Percentiles rank a stretch among this genome's conserved stretches.
Conservation (phyloP, 2,329 filamentous ascomycete genomes). For the Leptographium lundbergii region DNA sequence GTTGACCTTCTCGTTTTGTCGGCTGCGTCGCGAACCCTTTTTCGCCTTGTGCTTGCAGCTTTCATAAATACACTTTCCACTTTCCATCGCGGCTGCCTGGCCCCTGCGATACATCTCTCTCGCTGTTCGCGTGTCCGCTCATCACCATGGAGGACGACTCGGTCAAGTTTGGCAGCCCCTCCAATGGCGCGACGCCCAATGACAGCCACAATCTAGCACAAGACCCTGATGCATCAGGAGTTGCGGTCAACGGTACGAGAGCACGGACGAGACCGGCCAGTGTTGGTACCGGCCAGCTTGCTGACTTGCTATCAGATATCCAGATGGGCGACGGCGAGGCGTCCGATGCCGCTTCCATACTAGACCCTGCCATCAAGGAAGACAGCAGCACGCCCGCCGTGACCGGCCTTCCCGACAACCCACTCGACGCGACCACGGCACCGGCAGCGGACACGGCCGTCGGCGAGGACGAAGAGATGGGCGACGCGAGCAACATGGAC, state of each 20-base stretch:
- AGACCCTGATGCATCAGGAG: slow-evolving; percentile 26
- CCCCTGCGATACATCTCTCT: background rate
- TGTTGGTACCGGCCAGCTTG: background rate
- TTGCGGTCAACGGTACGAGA: slow-evolving; percentile 34
- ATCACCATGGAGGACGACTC: slow-evolving; percentile 45
- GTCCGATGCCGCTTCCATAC: slow-evolving; percentile 5
- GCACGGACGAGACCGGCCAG: background rate
- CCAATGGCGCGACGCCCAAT: slow-evolving; percentile 41
- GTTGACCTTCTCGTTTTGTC: background rate
- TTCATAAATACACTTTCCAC: background rate
- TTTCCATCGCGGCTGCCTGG: background rate
- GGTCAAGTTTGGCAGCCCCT: slow-evolving; percentile 43
- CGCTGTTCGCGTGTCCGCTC: background rate
- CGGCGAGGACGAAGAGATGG: slow-evolving; percentile 71
- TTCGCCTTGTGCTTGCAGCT: background rate
- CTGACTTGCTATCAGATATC: slow-evolving; percentile 34
- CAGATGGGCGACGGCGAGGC: slow-evolving; percentile 45
- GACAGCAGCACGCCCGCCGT: slow-evolving; percentile 48
- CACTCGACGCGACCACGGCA: slow-evolving; percentile 55
- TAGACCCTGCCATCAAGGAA: slow-evolving; percentile 43
- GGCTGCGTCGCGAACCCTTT: background rate
- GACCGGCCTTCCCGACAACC: slow-evolving; percentile 43
- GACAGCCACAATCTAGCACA: slow-evolving; percentile 45
- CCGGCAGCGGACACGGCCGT: slow-evolving; percentile 48
- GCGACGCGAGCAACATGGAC: slow-evolving; percentile 30